These are phyloP conservation scores for Psilocybe subaeruginosa DNA, from an alignment of 768 basidiomycete species.

Conservation along the genomic window DNA sequence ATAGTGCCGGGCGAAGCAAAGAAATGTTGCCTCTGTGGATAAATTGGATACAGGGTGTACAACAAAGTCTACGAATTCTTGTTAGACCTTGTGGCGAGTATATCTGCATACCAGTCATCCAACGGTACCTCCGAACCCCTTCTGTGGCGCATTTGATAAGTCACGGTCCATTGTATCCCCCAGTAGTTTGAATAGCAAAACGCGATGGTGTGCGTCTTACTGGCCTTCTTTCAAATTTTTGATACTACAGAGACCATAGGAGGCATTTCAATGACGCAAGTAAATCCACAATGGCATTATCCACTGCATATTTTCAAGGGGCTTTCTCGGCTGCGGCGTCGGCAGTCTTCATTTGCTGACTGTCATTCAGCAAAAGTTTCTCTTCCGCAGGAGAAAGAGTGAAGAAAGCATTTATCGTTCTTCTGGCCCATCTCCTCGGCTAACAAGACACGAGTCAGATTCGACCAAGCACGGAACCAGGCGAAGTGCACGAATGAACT, in stretches of 20 bases:
- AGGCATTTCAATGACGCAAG: neutral
- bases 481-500: slow-evolving; percentile 27
- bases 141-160: no score
- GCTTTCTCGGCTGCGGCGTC: neutral
- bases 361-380: slow-evolving; percentile 32
- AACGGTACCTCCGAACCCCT: no score
- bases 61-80: no score
- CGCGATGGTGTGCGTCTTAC: no score
- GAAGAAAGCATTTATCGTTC: slow-evolving; percentile 54
- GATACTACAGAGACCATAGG: neutral
- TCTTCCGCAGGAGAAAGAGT: slow-evolving; percentile 63
- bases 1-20: no score
- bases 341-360: slow-evolving; percentile 6
- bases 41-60: no score
- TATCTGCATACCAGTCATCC: no score
- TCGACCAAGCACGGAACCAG: neutral
- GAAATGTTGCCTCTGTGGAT: neutral
- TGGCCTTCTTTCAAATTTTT: no score
- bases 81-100: no score
- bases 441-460: slow-evolving; percentile 23
- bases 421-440: slow-evolving; percentile 61
- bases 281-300: neutral
- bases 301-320: neutral
- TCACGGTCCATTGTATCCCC: no score
- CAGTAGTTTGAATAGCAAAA: no score